Conservation (phyloP, 495 filamentous ascomycete species). For the Xylaria nigripes region DNA sequence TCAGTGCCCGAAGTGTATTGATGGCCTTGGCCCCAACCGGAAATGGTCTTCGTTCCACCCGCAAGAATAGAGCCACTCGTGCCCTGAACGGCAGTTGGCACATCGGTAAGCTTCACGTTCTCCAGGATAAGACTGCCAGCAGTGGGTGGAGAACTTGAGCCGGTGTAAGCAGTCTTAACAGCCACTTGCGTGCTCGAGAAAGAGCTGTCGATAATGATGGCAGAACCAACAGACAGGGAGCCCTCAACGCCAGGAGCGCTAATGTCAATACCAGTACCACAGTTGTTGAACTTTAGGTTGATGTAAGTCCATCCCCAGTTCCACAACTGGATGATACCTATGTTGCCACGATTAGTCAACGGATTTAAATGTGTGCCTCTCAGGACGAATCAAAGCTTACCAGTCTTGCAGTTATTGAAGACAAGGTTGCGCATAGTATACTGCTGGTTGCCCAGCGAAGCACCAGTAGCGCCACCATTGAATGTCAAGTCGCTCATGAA, state of each 20-base stretch:
- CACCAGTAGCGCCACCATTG: slow-evolving; percentile 61
- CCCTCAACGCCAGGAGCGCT: slow-evolving; percentile 34
- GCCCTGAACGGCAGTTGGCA: slow-evolving; percentile 52
- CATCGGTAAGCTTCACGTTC: slow-evolving; percentile 59
- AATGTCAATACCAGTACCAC: slow-evolving; percentile 56
- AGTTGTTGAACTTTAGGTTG: slow-evolving; percentile 55
- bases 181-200: slow-evolving; percentile 62
- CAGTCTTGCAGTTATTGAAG: slow-evolving; percentile 53
- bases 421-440: slow-evolving; percentile 69
- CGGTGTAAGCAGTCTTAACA: slow-evolving; percentile 56
- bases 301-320: slow-evolving; percentile 51
- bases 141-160: slow-evolving; percentile 39
- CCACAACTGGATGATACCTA: slow-evolving; percentile 44
- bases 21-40: slow-evolving; percentile 39
- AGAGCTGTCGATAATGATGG: slow-evolving; percentile 61
- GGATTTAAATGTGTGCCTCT: slow-evolving; percentile 24
- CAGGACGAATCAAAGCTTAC: slow-evolving; percentile 21
- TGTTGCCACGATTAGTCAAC: slow-evolving; percentile 10
- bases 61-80: slow-evolving; percentile 45
- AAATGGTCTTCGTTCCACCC: slow-evolving; percentile 50
- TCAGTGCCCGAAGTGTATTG: slow-evolving; percentile 39
- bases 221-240: slow-evolving; percentile 46
- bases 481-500: slow-evolving; percentile 59
- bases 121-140: slow-evolving; percentile 51
- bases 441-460: slow-evolving; percentile 68